Percentiles rank a stretch among this genome's conserved stretches.
phyloP scores from a whole-genome alignment of 176 grass and related monocot species.

The Miscanthus lutarioriparius region DNA sequence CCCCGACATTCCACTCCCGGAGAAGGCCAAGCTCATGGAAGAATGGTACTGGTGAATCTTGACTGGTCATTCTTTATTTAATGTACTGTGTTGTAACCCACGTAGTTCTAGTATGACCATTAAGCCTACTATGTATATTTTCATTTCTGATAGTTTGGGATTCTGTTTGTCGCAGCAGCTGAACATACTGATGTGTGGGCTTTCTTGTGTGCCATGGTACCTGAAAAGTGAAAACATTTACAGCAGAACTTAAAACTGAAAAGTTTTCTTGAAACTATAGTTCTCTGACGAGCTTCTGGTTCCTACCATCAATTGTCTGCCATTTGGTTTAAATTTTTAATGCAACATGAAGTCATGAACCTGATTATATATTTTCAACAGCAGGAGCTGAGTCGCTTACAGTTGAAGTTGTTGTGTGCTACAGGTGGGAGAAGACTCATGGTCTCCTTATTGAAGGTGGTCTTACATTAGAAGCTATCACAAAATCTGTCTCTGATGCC shows the following conservation, averaged over 20 bases:
- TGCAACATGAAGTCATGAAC: conserved; percentile 24
- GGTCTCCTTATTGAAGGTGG: conserved; percentile 88
- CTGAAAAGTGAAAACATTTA: conserved; percentile 10
- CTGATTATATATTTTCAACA: conserved; percentile 15
- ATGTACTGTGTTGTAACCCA: not conserved
- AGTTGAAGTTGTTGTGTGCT: conserved; percentile 23
- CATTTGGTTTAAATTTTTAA: not conserved
- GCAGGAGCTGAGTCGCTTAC: not conserved
- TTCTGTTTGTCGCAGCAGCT: not conserved
- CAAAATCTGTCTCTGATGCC: conserved; percentile 78
- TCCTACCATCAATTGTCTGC: not conserved
- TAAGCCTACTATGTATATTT: not conserved
- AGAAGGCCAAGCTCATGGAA: conserved; percentile 97
- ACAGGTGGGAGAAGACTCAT: conserved; percentile 92
- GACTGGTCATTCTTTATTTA: conserved; percentile 10
- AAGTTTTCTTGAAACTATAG: not conserved
- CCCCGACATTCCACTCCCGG: conserved; percentile 62
- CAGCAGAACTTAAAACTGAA: not conserved
- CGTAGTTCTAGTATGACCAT: conserved; percentile 13
- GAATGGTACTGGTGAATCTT: conserved; percentile 56
- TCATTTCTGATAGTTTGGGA: not conserved
- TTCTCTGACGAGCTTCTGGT: not conserved
- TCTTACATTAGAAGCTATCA: conserved; percentile 78
- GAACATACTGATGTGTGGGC: not conserved
- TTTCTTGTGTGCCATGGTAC: not conserved